Percentiles rank a stretch among this genome's conserved stretches.
Evolutionary conservation across 192 early-diverging fungal species (phyloP).

Genomic region (Geosiphon pyriformis): DNA sequence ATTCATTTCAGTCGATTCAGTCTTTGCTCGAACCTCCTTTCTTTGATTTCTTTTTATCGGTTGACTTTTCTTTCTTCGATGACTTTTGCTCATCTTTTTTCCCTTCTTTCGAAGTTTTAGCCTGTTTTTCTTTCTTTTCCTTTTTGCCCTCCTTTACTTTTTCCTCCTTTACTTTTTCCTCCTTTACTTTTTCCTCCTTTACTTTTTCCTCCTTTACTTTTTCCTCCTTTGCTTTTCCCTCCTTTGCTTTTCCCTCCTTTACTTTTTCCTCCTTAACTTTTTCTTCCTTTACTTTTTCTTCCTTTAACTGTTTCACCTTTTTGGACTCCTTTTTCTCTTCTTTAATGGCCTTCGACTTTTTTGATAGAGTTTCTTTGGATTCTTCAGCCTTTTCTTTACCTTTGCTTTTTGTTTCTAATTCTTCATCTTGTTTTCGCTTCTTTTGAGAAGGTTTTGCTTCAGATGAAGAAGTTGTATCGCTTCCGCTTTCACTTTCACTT

Average conservation of each 20-base stretch:
- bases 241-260: background rate
- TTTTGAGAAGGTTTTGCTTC: too few species aligned
- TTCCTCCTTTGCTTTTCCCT: background rate
- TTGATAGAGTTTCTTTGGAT: background rate
- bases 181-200: background rate
- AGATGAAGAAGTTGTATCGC: too few species aligned
- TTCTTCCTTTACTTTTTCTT: background rate
- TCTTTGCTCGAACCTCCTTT: too few species aligned
- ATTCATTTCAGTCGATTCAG: too few species aligned
- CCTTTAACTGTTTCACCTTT: background rate
- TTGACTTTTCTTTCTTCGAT: too few species aligned
- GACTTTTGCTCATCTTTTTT: too few species aligned
- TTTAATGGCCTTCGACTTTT: background rate
- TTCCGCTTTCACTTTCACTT: too few species aligned
- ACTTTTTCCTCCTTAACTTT: background rate
- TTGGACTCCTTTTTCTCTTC: background rate
- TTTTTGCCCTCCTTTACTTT: slow-evolving; percentile 1
- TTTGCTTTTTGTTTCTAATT: too few species aligned
- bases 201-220: background rate
- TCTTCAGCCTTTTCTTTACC: background rate
- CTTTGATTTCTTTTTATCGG: too few species aligned
- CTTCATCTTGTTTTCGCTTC: too few species aligned
- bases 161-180: background rate
- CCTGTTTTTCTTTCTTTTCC: too few species aligned
- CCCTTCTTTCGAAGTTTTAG: too few species aligned